Base-by-base conservation (phyloP, 306 rosid genomes). In the Inga laurina region DNA sequence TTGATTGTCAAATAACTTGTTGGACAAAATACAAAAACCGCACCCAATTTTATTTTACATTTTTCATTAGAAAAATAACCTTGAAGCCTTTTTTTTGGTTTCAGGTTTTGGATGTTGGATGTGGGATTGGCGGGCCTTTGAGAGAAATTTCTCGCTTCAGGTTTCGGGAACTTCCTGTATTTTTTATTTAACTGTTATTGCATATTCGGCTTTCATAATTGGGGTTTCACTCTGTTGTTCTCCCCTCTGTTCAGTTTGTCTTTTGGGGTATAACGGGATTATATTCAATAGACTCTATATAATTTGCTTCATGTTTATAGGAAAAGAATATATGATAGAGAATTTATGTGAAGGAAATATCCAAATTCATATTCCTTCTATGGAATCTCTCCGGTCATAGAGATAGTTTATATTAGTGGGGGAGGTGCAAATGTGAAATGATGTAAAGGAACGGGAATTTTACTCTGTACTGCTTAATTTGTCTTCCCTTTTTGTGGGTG, bases 41-140 rank as follows among this genome's bases (percentile, higher is more conserved):
- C 3, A 12, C 68, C 18, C 19, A 27, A 62, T 62, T 10, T 27
- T 24, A 14, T 27, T 59, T 13, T 4, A 4, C 12, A 4, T 27
- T 27, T 64, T 64, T 64, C 39, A 5, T 1, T 57, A 21, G 22
- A 44, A 67, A 69, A 67, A 44, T 49, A 43, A 56, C 7, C n/a
- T 7, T 24, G 49, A 59, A 81, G 43, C 9, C 37, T 68, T 43
- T 11, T 45, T 72, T 27, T 12, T 3, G 75, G 48, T 52, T 18
- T 79, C 78, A 93, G 97, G 92, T 93, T 83, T 79, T 93, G 88
- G 97, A 93, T 81, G 92, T 93, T 69, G 95, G 97, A 79, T 93
- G 97, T 82, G 97, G 97, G 85, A 88, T 93, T 78, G 95, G 97
- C 8, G 95, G 95, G 22, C 97, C 97, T 32, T 83, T 93, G 18